Conservation (phyloP, 2,329 filamentous ascomycete species). For the Trichoderma sp. region DNA sequence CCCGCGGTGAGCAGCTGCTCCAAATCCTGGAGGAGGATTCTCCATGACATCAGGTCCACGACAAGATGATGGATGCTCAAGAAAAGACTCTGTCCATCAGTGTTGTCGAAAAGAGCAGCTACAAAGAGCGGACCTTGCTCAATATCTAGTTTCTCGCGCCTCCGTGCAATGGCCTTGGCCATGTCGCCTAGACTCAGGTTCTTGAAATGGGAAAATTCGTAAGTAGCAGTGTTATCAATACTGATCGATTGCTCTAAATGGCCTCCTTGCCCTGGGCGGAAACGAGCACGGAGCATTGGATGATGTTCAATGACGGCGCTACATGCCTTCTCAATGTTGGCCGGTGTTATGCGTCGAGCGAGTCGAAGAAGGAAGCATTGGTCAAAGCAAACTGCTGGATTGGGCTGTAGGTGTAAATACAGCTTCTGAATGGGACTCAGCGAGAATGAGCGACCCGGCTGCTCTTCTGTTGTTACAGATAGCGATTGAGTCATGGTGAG, state of each 20-base stretch:
- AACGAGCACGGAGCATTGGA: conserved; percentile 1
- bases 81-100: neutral
- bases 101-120: neutral
- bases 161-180: neutral
- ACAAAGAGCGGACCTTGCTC: neutral
- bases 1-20: conserved; percentile 12
- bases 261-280: neutral
- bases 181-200: too few species aligned
- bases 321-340: neutral
- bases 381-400: neutral
- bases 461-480: neutral
- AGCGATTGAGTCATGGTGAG: neutral
- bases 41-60: conserved; percentile 26
- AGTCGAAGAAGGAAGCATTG: conserved; percentile 16
- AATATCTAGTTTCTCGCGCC: neutral
- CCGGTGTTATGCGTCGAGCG: neutral
- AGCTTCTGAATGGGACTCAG: conserved; percentile 17
- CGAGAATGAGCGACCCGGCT: too few species aligned
- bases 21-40: conserved; percentile 22
- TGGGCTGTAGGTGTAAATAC: neutral
- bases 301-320: neutral
- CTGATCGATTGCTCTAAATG: neutral
- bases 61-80: conserved; percentile 22
- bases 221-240: neutral
- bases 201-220: neutral